These are phyloP conservation scores for Pinus taeda DNA, from an alignment of 75 land plant genomes.

Conservation along the genomic window DNA sequence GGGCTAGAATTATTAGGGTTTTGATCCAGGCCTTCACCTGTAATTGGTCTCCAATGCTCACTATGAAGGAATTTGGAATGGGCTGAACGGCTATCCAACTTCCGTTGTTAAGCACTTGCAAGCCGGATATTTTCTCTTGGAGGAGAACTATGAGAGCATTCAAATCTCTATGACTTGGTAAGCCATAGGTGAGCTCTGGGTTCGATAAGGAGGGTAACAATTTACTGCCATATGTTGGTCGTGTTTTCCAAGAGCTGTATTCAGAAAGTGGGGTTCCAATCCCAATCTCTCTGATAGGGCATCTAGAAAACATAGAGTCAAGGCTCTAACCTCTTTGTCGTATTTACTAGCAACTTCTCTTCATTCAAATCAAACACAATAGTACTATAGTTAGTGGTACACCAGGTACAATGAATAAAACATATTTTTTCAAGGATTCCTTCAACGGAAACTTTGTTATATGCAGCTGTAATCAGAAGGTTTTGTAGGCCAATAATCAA, in stretches of 20 bases:
- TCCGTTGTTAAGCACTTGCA: conserved; percentile 40
- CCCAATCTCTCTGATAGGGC: conserved; percentile 58
- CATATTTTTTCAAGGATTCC: conserved; percentile 12
- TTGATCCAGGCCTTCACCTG: conserved; percentile 25
- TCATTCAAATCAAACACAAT: neutral
- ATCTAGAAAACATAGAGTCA: conserved; percentile 27
- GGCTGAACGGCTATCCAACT: conserved; percentile 42
- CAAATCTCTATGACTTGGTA: conserved; percentile 43
- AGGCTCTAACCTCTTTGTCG: conserved; percentile 18
- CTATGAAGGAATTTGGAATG: conserved; percentile 33
- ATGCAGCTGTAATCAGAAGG: conserved; percentile 41
- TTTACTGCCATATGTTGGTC: conserved; percentile 37
- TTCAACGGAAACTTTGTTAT: too few species aligned
- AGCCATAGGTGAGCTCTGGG: conserved; percentile 45
- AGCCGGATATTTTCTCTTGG: conserved; percentile 48
- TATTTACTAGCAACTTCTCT: conserved; percentile 36
- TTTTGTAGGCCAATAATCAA: conserved; percentile 33
- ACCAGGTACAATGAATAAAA: too few species aligned
- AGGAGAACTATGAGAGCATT: conserved; percentile 56
- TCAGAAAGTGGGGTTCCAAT: conserved; percentile 25
- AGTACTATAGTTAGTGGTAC: neutral
- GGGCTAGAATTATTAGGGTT: neutral
- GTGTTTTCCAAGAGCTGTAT: conserved; percentile 33
- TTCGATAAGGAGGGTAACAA: conserved; percentile 51
- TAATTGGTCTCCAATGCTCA: conserved; percentile 58